phyloP scores from a whole-genome alignment of 768 basidiomycete genomes.

The Royoungia palumana region DNA sequence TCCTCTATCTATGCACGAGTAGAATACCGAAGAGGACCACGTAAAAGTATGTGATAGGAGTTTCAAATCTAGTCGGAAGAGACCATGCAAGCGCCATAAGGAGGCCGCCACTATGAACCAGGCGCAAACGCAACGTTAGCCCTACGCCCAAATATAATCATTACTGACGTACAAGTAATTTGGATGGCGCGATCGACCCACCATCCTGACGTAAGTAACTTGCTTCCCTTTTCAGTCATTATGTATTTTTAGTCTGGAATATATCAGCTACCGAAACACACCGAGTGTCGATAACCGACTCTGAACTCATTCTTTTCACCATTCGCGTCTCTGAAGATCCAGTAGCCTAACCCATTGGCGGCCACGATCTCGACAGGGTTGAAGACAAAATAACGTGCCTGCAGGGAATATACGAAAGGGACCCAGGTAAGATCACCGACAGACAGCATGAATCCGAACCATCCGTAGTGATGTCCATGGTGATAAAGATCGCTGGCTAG shows the following conservation, averaged over 20 bases:
- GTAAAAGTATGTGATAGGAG: constrained; percentile 96
- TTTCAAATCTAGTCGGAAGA: constrained; percentile 85
- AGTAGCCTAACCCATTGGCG: constrained; percentile 74
- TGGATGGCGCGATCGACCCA: constrained; percentile 92
- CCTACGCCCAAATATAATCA: not conserved
- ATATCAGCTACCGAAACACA: not conserved
- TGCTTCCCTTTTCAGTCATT: constrained; percentile 80
- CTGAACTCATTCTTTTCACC: constrained; percentile 95
- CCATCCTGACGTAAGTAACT: constrained; percentile 93
- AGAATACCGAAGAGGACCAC: constrained; percentile 84
- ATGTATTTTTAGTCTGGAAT: constrained; percentile 69
- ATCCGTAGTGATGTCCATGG: constrained; percentile 97
- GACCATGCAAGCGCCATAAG: constrained; percentile 93
- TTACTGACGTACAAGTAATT: constrained; percentile 67
- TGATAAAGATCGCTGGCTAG: constrained; percentile 84
- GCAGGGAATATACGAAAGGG: constrained; percentile 90
- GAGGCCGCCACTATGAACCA: constrained; percentile 63
- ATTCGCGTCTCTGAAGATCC: constrained; percentile 87
- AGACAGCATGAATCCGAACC: constrained; percentile 99
- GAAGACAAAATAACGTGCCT: constrained; percentile 95
- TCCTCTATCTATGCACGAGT: constrained; percentile 82
- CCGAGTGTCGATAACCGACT: constrained; percentile 46
- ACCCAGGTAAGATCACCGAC: constrained; percentile 93
- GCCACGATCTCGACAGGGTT: constrained; percentile 71
- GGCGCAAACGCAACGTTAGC: not conserved